Evolutionary conservation across 768 basidiomycete genomes (phyloP).

Genomic region (Sporobolomyces phaffii): DNA sequence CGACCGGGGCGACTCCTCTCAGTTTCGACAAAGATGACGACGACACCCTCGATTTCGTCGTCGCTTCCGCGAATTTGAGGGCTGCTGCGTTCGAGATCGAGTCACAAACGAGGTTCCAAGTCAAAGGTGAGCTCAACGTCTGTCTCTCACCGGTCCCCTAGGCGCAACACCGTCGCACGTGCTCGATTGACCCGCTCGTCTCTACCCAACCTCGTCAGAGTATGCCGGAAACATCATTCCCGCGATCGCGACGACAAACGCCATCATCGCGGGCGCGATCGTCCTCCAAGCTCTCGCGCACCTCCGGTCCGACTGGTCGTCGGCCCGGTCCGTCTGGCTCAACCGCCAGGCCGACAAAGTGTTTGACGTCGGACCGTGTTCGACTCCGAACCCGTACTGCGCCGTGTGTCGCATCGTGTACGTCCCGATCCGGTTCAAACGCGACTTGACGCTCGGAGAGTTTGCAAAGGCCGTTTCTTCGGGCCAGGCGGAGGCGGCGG

Average conservation of each 20-base stretch:
- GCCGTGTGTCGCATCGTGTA: constrained; percentile 84
- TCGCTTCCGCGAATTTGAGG: constrained; percentile 86
- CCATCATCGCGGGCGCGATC: constrained; percentile 89
- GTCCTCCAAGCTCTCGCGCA: constrained; percentile 86
- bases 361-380: constrained; percentile 62
- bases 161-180: too few relatives aligned
- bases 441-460: constrained; percentile 59
- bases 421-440: constrained; percentile 59
- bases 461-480: constrained; percentile 55
- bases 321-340: constrained; percentile 52
- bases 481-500: constrained; percentile 47
- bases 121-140: constrained; percentile 74
- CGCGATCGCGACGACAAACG: constrained; percentile 97
- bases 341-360: constrained; percentile 74
- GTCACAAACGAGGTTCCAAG: constrained; percentile 86
- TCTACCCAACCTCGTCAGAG: constrained; percentile 59
- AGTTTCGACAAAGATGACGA: constrained; percentile 97
- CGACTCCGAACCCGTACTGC: constrained; percentile 67
- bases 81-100: constrained; percentile 83
- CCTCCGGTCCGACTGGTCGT: constrained; percentile 59
- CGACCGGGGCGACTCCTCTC: constrained; percentile 39
- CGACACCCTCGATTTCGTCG: constrained; percentile 93
- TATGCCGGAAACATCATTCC: constrained; percentile 99
- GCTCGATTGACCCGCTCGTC: too few relatives aligned
- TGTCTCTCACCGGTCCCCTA: too few relatives aligned